Evolutionary conservation across 129 eudicot species (phyloP).

Genomic region (Oenanthe sinensis): DNA sequence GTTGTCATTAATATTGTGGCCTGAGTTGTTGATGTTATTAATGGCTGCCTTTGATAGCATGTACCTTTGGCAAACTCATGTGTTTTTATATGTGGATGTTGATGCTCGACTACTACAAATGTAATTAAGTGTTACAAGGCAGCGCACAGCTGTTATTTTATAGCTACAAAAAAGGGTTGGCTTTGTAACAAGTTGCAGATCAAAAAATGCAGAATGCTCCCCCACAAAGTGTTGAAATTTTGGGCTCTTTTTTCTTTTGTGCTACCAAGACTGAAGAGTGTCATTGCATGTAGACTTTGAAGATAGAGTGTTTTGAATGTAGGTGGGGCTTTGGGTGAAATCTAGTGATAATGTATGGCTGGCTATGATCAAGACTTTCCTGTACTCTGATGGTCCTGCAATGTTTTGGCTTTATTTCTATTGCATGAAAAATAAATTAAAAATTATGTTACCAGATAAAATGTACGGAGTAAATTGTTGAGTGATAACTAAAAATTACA

Average conservation of each 20-base stretch:
- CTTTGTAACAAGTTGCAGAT: neutral
- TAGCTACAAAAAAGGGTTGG: neutral
- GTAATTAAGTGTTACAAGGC: neutral
- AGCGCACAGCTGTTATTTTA: neutral
- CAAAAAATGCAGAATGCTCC: neutral
- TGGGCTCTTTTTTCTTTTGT: neutral
- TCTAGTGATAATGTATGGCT: neutral
- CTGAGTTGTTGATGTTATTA: neutral
- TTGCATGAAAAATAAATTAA: too few relatives aligned
- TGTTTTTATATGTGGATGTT: neutral
- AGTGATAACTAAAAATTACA: neutral
- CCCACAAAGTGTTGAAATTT: neutral
- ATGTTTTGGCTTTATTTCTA: neutral
- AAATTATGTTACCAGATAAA: too few relatives aligned
- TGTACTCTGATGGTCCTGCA: neutral
- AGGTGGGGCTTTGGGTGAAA: neutral
- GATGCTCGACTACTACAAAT: conserved; percentile 1
- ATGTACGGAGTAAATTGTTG: too few relatives aligned
- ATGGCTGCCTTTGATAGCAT: neutral
- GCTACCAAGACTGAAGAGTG: neutral
- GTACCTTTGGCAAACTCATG: neutral
- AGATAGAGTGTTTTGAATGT: neutral
- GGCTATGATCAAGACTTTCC: conserved; percentile 3
- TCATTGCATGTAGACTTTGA: neutral
- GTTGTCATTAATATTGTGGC: neutral